Conservation (phyloP, 139 green algal species). For the Micromonas commoda region DNA sequence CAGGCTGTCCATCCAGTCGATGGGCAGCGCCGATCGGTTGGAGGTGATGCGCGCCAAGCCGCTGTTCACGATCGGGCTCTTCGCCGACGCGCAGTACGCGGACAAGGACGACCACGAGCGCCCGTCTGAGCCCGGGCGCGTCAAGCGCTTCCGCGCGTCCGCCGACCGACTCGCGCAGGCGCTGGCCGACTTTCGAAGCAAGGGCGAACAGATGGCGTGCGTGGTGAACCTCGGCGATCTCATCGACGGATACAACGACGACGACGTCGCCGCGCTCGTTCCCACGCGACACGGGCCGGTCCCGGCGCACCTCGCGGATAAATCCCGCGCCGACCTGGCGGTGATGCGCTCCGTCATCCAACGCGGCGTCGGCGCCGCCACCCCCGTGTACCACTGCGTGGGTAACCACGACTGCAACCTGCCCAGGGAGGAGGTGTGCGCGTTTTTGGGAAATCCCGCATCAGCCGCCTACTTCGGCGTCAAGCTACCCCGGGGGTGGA, state of each 20-base stretch:
- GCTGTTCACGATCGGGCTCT: background rate
- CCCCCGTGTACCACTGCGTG: constrained; percentile 45
- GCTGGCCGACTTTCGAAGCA: background rate
- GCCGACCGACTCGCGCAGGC: background rate
- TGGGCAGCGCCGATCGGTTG: background rate
- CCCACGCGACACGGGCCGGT: background rate
- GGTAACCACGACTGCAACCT: constrained; percentile 60
- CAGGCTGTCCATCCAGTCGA: background rate
- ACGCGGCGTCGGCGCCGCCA: background rate
- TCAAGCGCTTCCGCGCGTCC: background rate
- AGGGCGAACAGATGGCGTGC: constrained; percentile 13
- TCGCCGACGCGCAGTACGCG: constrained; percentile 26
- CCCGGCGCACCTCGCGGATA: background rate
- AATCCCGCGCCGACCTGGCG: background rate
- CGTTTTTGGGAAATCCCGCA: constrained; percentile 9
- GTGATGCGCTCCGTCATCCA: background rate
- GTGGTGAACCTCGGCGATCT: constrained; percentile 56
- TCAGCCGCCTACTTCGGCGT: background rate
- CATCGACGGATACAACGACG: constrained; percentile 49
- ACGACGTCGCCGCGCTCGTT: background rate
- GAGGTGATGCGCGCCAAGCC: background rate
- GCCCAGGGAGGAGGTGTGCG: constrained; percentile 32
- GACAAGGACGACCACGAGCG: constrained; percentile 10
- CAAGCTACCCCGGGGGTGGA: constrained; percentile 42
- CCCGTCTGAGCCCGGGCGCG: background rate